A percentile compares a stretch with the other conserved stretches of the same genome.
Conservation (phyloP, 805 yeast genomes). For the Nakazawaea molendinolei region DNA sequence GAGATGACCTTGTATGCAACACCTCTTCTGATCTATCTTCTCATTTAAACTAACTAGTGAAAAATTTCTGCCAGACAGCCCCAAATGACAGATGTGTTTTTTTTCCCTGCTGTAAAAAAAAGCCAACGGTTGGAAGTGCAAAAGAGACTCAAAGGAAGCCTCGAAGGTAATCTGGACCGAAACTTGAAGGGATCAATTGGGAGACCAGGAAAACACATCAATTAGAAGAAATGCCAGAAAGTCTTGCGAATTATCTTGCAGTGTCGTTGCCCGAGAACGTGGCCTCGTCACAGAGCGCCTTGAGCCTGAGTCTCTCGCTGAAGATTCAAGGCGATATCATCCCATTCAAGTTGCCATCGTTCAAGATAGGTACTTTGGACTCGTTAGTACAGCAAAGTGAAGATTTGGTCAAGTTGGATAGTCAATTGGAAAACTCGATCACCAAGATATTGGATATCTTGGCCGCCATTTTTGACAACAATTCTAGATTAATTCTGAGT, state of each 20-base stretch:
- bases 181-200: too few species aligned
- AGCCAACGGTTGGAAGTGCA: too few species aligned
- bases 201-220: too few species aligned
- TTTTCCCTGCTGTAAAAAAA: too few species aligned
- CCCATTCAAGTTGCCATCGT: constrained; percentile 64
- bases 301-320: constrained; percentile 44
- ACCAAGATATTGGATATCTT: constrained; percentile 74
- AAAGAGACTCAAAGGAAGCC: too few species aligned
- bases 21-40: too few species aligned
- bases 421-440: constrained; percentile 65
- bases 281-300: constrained; percentile 31
- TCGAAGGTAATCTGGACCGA: too few species aligned
- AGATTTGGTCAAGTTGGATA: constrained; percentile 76
- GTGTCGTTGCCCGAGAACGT: constrained; percentile 51
- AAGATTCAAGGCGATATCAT: constrained; percentile 45
- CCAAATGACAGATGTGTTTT: too few species aligned
- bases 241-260: constrained; percentile 39
- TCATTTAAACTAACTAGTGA: too few species aligned
- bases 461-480: constrained; percentile 34
- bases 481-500: constrained; percentile 18
- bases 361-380: constrained; percentile 93
- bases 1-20: too few species aligned
- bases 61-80: too few species aligned
- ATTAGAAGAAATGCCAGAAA: constrained; percentile 23
- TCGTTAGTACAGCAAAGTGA: constrained; percentile 86